Base-by-base conservation (phyloP, 768 basidiomycete genomes). In the Rossbeevera mucosa region DNA sequence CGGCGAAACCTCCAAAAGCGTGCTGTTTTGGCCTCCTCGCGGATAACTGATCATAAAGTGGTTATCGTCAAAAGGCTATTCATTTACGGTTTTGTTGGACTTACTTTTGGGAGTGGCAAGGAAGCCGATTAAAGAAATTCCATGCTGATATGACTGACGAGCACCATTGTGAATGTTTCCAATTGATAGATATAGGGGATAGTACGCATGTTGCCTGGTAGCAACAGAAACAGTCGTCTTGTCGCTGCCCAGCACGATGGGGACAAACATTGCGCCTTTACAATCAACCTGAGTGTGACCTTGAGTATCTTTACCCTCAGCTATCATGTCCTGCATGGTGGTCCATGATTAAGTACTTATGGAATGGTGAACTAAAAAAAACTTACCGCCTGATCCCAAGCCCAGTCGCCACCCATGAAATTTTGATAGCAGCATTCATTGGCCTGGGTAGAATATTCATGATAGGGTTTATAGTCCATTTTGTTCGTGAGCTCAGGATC, bases 101-200 rank as follows among this genome's bases (percentile, higher is more conserved):
- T 40, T 42, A 42, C 41, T 42, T 42, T 42, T 42, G 21, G 41
- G 22, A 13, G 44, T 52, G 2, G 49, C 55, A 0, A 53, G 18
- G 13, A 59, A 59, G 0, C 4, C 29, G 13, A 59, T 50, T 0
- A 59, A 20, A 2, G 18, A 7, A 0, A 59, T 4, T 0, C 33
- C 30, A 9, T 53, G 41, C 3, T 20, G 3, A 28, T 59, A 46
- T 3, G 38, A 22, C 3, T 5, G 18, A 5, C 14, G n/a, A 2
- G 40, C 38, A 0, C 1, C 51, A 5, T 59, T 59, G 25, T 38
- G 36, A 2, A 58, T 2, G 9, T 58, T 52, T 0, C 54, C 51
- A 18, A 56, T 0, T 0, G 51, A 58, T 8, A 55, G 33, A n/a
- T 58, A 52, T 1, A 55, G 16, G 0, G 48, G 53, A 2, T 50